These are phyloP conservation scores for Epicoccum nigrum DNA, from an alignment of 2,329 filamentous ascomycete genomes.

Conservation along the genomic window DNA sequence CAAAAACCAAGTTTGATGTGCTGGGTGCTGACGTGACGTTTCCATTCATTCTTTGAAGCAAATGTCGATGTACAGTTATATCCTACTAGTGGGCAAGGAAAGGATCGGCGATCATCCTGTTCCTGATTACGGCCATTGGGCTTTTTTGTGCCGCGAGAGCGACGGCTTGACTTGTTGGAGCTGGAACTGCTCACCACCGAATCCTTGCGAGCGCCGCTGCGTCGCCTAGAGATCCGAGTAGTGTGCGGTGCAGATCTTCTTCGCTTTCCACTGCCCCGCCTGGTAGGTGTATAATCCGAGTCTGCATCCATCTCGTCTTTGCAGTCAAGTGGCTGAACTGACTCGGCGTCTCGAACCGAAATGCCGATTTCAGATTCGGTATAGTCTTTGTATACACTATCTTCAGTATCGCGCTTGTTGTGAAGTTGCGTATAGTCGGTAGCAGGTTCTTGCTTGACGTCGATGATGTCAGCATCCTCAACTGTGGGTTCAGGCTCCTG, in stretches of 20 bases:
- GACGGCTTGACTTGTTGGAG: conserved; percentile 27
- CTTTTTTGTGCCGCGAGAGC: conserved; percentile 20
- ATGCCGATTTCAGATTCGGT: conserved; percentile 36
- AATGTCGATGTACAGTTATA: conserved; percentile 79
- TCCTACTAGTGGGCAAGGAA: conserved; percentile 77
- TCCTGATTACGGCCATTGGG: conserved; percentile 15
- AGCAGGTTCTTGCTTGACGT: conserved; percentile 31
- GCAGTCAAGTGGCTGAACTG: conserved; percentile 41
- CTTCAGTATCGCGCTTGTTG: conserved; percentile 24
- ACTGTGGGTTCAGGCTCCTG: conserved; percentile 29
- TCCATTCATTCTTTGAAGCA: conserved; percentile 91
- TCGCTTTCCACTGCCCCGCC: conserved; percentile 24
- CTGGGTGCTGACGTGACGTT: conserved; percentile 81
- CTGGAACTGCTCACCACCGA: conserved; percentile 20
- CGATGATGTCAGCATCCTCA: conserved; percentile 33
- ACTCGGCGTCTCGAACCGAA: conserved; percentile 44
- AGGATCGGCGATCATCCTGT: conserved; percentile 56
- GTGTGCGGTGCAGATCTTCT: conserved; percentile 38
- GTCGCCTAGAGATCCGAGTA: conserved; percentile 26
- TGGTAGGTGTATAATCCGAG: conserved; percentile 43
- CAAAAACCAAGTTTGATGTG: conserved; percentile 78
- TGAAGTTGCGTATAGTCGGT: conserved; percentile 19
- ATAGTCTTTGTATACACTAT: conserved; percentile 22
- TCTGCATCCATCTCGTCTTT: conserved; percentile 41
- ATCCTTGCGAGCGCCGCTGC: conserved; percentile 28